Evolutionary conservation across 306 rosid genomes (phyloP), one percentile per base, ranked within the genome.

Genomic region (Cucurbita pepo): DNA sequence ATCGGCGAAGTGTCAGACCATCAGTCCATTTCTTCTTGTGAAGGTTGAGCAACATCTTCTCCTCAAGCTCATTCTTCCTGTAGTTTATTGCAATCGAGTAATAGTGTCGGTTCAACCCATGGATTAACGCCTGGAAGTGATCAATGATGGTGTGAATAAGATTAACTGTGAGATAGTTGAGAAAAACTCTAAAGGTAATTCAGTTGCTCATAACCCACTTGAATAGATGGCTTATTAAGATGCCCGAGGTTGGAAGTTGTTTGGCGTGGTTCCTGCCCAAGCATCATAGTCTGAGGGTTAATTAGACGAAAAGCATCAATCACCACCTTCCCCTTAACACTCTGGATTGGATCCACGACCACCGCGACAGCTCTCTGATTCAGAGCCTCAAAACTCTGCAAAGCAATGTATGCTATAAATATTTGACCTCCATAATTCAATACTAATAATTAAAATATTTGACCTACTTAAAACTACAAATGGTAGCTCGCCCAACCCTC

Each of bases 21-120:
- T 90, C 96, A 53, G 95, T 88, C 96, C 97, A 90, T 77, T 92
- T 92, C 86, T 90, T 90, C 87, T 88, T 92, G 75, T 90, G 95
- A 79, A 92, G 97, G 76, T 88, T 92, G 56, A 88, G 95, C 44
- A 92, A 77, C 97, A 88, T 92, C 85, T 86, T 89, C 86, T 92
- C 97, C 75, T 92, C 95, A 8, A 92, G 92, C 57, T 88, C 96
- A 69, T 92, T 92, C 82, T 88, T 90, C 78, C 96, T 79, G 83
- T 89, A 92, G 69, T 88, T 90, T 74, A 90, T 90, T 45, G 96
- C 91, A 76, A 90, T 90, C 0, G 97, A 92, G 77, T 90, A 92
- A 69, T 90, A 92, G 80, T 90, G 97, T 10, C 97, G 83, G 75
- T 92, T 92, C 77, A 92, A 83, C 47, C 97, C 97, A 73, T 92